These are phyloP conservation scores for Helminthosporium solani DNA, from an alignment of 2,329 filamentous ascomycete genomes.

Conservation along the genomic window DNA sequence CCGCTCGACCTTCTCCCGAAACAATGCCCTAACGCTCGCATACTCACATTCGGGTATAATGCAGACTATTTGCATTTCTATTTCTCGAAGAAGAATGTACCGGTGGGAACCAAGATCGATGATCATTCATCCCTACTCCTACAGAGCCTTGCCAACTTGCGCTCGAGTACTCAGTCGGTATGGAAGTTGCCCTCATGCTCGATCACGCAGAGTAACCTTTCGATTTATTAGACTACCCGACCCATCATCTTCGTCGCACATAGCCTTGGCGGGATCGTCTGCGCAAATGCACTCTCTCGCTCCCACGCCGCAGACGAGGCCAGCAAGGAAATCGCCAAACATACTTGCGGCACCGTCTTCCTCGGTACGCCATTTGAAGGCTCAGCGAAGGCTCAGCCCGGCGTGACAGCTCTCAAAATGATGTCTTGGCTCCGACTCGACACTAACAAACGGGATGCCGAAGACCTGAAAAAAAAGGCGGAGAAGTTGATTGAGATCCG, in stretches of 20 bases:
- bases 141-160: no score
- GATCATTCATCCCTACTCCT: no score
- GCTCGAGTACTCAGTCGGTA: no score
- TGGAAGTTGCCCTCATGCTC: no score
- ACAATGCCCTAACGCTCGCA: slow-evolving; percentile 11
- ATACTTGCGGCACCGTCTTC: slow-evolving; percentile 9
- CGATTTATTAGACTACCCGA: no score
- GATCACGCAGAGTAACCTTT: no score
- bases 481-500: slow-evolving; percentile 10
- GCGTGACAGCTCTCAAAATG: slow-evolving; percentile 6
- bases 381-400: slow-evolving; percentile 11
- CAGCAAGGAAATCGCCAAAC: slow-evolving; percentile 3
- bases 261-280: no score
- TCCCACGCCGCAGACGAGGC: neutral
- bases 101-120: no score
- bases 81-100: no score
- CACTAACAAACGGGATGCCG: slow-evolving; percentile 12
- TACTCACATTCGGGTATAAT: slow-evolving; percentile 17
- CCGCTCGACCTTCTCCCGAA: slow-evolving; percentile 15
- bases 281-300: neutral
- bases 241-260: no score
- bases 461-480: slow-evolving; percentile 14
- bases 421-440: slow-evolving; percentile 7
- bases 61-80: slow-evolving; percentile 5
- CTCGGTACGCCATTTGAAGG: slow-evolving; percentile 16